Conservation (phyloP, 306 rosid species). For the Pterocarpus santalinus region DNA sequence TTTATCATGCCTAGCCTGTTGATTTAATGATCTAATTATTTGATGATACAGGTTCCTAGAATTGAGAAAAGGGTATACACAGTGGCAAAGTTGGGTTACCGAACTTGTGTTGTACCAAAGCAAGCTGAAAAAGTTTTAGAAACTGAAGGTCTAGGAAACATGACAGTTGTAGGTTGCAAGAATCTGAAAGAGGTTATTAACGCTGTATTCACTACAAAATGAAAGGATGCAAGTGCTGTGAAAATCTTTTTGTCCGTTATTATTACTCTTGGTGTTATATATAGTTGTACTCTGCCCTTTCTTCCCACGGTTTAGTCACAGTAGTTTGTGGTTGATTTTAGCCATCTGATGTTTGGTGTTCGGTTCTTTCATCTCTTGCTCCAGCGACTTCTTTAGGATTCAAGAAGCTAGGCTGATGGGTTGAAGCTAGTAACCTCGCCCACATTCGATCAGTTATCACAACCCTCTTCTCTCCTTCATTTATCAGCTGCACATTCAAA, state of each 20-base stretch:
- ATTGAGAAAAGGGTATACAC: constrained; percentile 85
- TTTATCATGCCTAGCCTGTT: constrained; percentile 14
- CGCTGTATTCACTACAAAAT: constrained; percentile 53
- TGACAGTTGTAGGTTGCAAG: constrained; percentile 69
- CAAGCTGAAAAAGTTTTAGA: constrained; percentile 62
- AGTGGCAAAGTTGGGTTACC: constrained; percentile 83
- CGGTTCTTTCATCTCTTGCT: constrained; percentile 30
- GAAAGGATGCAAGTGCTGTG: constrained; percentile 41
- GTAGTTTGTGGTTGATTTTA: constrained; percentile 27
- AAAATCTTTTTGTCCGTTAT: constrained; percentile 4
- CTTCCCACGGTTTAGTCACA: neutral
- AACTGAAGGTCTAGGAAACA: constrained; percentile 50
- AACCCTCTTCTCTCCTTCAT: constrained; percentile 61
- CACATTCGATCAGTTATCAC: constrained; percentile 82
- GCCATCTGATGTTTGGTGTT: constrained; percentile 23
- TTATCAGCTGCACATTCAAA: constrained; percentile 61
- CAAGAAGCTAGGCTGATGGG: constrained; percentile 77
- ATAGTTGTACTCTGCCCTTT: constrained; percentile 1
- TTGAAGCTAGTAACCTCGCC: constrained; percentile 75
- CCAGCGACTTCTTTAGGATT: constrained; percentile 40
- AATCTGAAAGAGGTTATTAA: constrained; percentile 86
- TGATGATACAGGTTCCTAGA: constrained; percentile 71
- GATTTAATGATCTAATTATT: constrained; percentile 11
- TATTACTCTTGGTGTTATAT: neutral
- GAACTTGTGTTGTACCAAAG: constrained; percentile 73